These are phyloP conservation scores for Trichosporon coremiiforme DNA, from an alignment of 1,284 basidiomycete genomes.

Conservation along the genomic window DNA sequence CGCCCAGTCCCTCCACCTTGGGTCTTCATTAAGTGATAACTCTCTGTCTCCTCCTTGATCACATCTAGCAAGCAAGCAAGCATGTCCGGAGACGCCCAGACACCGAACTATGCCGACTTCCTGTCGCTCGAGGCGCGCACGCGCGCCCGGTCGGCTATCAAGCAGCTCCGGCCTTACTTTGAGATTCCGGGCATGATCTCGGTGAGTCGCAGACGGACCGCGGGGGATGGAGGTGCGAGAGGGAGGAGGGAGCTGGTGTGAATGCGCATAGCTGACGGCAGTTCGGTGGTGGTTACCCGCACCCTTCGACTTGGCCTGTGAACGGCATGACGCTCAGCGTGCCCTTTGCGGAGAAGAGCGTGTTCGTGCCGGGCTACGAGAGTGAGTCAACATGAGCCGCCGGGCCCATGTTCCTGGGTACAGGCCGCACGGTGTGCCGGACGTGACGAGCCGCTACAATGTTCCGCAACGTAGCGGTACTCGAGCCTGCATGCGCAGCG, in stretches of 20 bases:
- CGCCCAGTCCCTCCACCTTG: neutral
- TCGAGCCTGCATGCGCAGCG: no score
- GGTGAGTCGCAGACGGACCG: constrained; percentile 23
- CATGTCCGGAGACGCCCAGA: constrained; percentile 11
- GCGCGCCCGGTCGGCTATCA: constrained; percentile 33
- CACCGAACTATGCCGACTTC: constrained; percentile 31
- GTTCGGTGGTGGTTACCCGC: constrained; percentile 45
- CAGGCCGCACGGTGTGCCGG: no score
- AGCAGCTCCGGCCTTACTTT: constrained; percentile 37
- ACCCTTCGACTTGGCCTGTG: constrained; percentile 46
- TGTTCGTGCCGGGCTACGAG: constrained; percentile 45
- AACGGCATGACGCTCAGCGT: constrained; percentile 48
- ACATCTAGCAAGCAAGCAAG: no score
- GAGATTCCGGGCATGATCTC: constrained; percentile 41
- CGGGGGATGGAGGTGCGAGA: no score
- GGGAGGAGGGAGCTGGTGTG: neutral
- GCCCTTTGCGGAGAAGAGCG: constrained; percentile 43
- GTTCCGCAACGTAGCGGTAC: neutral
- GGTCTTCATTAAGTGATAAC: no score
- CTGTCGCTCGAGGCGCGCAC: constrained; percentile 31
- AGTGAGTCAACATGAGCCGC: constrained; percentile 31
- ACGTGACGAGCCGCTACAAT: neutral
- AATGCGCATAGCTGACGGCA: constrained; percentile 22
- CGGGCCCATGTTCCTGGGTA: no score
- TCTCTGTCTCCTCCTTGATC: no score